A percentile compares a stretch with the other conserved stretches of the same genome.
phyloP scores from a whole-genome alignment of 1,284 basidiomycete genomes.

The Moesziomyces globuligerus region DNA sequence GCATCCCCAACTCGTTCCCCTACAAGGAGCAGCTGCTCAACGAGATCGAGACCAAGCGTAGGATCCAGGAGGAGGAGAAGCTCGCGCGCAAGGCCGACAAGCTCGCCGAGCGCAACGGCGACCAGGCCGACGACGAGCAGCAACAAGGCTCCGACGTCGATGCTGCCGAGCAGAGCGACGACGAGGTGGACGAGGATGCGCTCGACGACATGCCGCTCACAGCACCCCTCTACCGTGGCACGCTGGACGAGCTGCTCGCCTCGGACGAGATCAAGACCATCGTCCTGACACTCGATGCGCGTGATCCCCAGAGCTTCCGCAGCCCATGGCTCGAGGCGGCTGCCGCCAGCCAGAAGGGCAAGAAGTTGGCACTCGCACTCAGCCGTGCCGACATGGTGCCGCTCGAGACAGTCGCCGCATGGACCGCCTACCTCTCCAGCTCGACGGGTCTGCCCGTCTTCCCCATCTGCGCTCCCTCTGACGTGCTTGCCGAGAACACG shows the following conservation, averaged over 20 bases:
- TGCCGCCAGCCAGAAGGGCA: conserved; percentile 23
- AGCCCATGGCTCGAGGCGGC: conserved; percentile 53
- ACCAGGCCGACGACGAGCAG: conserved; percentile 11
- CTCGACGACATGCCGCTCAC: conserved; percentile 40
- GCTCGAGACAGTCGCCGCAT: conserved; percentile 52
- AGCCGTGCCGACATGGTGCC: conserved; percentile 60
- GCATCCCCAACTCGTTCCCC: conserved; percentile 96
- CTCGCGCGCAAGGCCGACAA: conserved; percentile 38
- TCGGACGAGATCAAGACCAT: conserved; percentile 48
- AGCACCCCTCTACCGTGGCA: conserved; percentile 39
- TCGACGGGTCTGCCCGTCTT: conserved; percentile 39
- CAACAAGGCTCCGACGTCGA: conserved; percentile 20
- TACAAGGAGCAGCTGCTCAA: conserved; percentile 97
- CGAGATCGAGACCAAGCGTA: conserved; percentile 71
- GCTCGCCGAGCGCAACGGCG: conserved; percentile 35
- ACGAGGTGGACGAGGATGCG: conserved; percentile 33
- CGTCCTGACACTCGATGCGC: conserved; percentile 55
- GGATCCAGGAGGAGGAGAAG: conserved; percentile 47
- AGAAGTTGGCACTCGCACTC: conserved; percentile 46
- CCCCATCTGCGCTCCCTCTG: conserved; percentile 45
- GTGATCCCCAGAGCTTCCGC: conserved; percentile 58
- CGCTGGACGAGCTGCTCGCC: conserved; percentile 38
- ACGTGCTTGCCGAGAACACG: conserved; percentile 28
- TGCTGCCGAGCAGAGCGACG: conserved; percentile 33
- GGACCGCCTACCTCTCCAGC: conserved; percentile 44